A percentile compares a stretch with the other conserved stretches of the same genome.
These are phyloP conservation scores for Hanseniaspora occidentalis DNA, from an alignment of 805 yeast species.

Conservation along the genomic window DNA sequence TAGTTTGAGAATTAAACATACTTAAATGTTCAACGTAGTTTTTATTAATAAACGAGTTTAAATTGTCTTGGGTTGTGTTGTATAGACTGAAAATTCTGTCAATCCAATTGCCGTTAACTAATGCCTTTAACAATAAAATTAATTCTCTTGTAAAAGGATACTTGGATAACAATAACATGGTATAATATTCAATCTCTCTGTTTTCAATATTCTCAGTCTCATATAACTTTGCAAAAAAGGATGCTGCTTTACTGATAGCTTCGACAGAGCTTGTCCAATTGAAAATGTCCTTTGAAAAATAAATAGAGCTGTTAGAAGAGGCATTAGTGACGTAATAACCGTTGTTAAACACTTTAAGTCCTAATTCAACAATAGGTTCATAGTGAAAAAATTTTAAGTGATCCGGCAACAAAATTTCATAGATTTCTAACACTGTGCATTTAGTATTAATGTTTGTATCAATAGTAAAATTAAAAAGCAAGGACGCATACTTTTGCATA, in stretches of 20 bases:
- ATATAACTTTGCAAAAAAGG: neutral
- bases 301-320: neutral
- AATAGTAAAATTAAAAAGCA: slow-evolving; percentile 24
- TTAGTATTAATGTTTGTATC: slow-evolving; percentile 25
- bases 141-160: neutral
- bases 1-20: neutral
- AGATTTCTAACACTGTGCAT: slow-evolving; percentile 11
- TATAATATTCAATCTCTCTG: neutral
- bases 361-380: neutral
- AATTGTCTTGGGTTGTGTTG: neutral
- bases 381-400: slow-evolving; percentile 15
- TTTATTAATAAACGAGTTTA: neutral
- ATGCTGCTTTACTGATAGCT: neutral
- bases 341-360: neutral
- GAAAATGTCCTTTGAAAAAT: neutral
- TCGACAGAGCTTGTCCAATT: neutral
- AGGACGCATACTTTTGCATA: slow-evolving; percentile 25
- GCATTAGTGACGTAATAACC: neutral
- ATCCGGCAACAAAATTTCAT: slow-evolving; percentile 18
- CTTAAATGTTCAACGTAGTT: neutral
- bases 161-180: neutral
- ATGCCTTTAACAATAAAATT: neutral
- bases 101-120: neutral
- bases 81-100: neutral
- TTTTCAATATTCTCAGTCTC: neutral